These are phyloP conservation scores for Fabrea salina DNA, from an alignment of 169 alveolate genomes.

Conservation along the genomic window DNA sequence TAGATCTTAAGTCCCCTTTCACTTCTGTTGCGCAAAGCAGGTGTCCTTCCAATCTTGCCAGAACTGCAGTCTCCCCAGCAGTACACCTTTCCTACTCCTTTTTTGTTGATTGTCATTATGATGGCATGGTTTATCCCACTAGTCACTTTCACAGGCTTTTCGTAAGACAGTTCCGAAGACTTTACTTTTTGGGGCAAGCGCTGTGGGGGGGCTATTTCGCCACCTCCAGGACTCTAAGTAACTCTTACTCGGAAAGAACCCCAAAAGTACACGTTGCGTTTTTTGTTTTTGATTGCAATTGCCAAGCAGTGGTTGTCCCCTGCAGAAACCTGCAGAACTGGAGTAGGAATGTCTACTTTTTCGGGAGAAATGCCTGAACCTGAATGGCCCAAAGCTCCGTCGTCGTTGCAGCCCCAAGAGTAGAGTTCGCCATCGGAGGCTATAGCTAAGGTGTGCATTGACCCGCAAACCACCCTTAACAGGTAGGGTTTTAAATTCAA, in stretches of 20 bases:
- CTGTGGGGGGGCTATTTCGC: not conserved
- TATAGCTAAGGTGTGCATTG: not conserved
- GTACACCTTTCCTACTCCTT: not conserved
- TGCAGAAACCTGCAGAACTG: not conserved
- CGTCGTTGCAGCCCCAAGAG: not conserved
- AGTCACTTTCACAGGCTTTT: not conserved
- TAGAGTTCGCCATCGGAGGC: not conserved
- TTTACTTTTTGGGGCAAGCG: not conserved
- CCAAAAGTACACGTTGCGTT: not conserved
- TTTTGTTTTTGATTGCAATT: not conserved
- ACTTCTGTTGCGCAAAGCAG: not conserved
- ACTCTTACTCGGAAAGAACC: not conserved
- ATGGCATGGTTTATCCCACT: not conserved
- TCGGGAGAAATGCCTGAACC: not conserved
- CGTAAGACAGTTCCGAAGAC: not conserved
- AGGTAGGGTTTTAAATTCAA: not conserved
- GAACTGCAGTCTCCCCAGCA: not conserved
- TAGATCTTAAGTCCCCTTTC: not conserved
- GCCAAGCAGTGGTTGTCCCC: not conserved
- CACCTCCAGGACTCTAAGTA: too few species aligned
- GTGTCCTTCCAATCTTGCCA: not conserved
- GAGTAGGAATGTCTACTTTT: not conserved
- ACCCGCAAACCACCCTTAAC: not conserved
- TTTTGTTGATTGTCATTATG: not conserved
- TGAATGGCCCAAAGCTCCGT: not conserved